Conservation (phyloP, 176 grass and related monocot species). For the Aegilops sharonensis region DNA sequence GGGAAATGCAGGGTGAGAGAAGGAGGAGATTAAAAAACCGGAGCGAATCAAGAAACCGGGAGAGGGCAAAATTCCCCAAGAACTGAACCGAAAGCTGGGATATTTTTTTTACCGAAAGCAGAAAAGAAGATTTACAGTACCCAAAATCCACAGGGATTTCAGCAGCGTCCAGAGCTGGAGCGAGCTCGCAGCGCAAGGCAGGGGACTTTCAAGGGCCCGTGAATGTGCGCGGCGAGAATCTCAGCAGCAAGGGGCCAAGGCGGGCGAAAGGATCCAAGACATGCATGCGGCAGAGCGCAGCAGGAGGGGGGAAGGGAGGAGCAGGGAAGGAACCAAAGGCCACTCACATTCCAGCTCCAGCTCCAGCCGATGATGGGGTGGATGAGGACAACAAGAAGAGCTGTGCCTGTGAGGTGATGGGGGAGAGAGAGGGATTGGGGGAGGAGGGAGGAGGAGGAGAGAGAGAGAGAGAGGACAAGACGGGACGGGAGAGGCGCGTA, state of each 20-base stretch:
- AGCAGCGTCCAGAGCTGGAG: not conserved
- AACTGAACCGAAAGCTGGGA: not conserved
- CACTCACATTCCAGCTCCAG: slow-evolving; percentile 51
- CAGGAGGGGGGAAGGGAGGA: not conserved
- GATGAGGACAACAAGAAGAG: not conserved
- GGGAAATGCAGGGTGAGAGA: not conserved
- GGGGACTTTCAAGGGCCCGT: not conserved
- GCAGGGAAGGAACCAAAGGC: not conserved
- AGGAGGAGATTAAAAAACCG: not conserved
- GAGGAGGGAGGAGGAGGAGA: no score
- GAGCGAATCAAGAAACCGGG: slow-evolving; percentile 6
- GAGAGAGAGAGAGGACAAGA: slow-evolving; percentile 5
- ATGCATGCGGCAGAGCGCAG: not conserved
- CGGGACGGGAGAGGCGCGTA: slow-evolving; percentile 26
- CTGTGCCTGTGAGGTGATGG: not conserved
- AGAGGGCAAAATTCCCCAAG: not conserved
- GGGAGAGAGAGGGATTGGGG: not conserved
- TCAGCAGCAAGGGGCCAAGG: slow-evolving; percentile 25
- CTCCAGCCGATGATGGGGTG: not conserved
- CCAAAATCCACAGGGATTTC: not conserved
- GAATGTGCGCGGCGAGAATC: slow-evolving; percentile 28
- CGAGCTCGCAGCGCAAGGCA: not conserved
- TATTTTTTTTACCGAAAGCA: not conserved
- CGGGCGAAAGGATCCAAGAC: slow-evolving; percentile 34
- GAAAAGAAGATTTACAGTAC: slow-evolving; percentile 4